Base-by-base conservation (phyloP, 2,329 filamentous ascomycete genomes). In the Neurospora sp. region DNA sequence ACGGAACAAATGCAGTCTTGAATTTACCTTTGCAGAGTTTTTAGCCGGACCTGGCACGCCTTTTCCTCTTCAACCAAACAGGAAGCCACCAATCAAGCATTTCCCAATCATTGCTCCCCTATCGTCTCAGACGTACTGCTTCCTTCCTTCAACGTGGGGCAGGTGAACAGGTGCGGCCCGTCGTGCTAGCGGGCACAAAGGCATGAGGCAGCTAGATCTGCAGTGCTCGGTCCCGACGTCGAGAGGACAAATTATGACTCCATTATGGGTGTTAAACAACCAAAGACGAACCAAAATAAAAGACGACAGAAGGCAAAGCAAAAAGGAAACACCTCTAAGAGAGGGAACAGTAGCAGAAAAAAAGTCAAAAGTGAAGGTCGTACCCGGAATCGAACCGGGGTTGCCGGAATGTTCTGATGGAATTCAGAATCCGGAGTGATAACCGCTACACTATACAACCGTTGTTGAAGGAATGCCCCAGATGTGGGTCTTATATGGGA, bases 401-500 rank as follows among this genome's bases (percentile, higher is more conserved):
- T 62, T 62, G 43, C 43, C 43, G 43, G 43, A 52, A 52, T 52
- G 43, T 52, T 52, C 43, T 52, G 43, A 46, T 52, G 46, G 6
- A 10, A 17, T 57, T 57, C 46, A 57, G 46, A 57, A 57, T 57
- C 46, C 52, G 52, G 52, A 62, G 52, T 62, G 52, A 62, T 62
- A 62, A 62, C 52, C 52, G 52, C 52, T 62, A 62, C 52, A 62
- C 52, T 62, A 62, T 62, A 62, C 52, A 62, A 62, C 52, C 52
- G 12, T 33, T 33, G 28, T 36, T 62, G 15, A 33, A 1, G 3
- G 8, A 4, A 3, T 2, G 1, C 0, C 12, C 0, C 2, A 10
- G 2, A 36, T 62, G 28, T 62, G 15, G 6, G 1, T 17, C 1
- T 8, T 62, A 36, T 62, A 36, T 36, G 6, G 52, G 28, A 1